A percentile compares a stretch with the other conserved stretches of the same genome.
phyloP scores from a whole-genome alignment of 1,139 yeast genomes.

The Yamadazyma taylorii region DNA sequence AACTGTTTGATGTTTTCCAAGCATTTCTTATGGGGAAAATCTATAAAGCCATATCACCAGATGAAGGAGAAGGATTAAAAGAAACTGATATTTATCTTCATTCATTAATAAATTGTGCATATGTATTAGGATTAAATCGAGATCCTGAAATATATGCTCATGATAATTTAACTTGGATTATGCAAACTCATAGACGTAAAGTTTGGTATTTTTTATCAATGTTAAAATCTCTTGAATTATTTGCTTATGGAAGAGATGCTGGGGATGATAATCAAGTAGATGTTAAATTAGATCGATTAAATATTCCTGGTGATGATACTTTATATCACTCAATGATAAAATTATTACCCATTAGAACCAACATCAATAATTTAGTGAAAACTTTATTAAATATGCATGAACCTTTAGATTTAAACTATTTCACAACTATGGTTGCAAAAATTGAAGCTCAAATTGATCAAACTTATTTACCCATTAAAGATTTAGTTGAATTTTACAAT shows the following conservation, averaged over 20 bases:
- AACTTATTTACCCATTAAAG: constrained; percentile 8
- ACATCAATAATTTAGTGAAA: constrained; percentile 5
- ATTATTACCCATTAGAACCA: constrained; percentile 1
- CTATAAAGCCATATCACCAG: constrained; percentile 30
- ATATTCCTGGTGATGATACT: constrained; percentile 7
- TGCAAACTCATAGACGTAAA: constrained; percentile 47
- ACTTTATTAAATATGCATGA: constrained; percentile 12
- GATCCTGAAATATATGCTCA: constrained; percentile 42
- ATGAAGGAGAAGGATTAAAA: constrained; percentile 36
- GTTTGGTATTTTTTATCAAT: constrained; percentile 31
- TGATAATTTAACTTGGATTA: constrained; percentile 25
- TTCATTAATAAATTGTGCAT: constrained; percentile 45
- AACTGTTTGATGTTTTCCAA: constrained; percentile 49
- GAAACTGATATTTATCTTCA: constrained; percentile 13
- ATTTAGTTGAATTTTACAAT: constrained; percentile 6
- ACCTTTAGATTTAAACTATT: constrained; percentile 9
- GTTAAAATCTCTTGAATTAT: constrained; percentile 13
- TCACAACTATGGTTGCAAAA: constrained; percentile 8
- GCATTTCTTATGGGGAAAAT: constrained; percentile 34
- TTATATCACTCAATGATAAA: constrained; percentile 2
- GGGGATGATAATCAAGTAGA: constrained; percentile 8
- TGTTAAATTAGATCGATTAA: constrained; percentile 13
- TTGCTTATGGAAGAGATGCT: constrained; percentile 11
- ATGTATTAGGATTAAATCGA: constrained; percentile 51
- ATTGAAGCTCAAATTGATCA: constrained; percentile 11